Conservation (phyloP, 176 grass and related monocot species). For the Luzula sylvatica region DNA sequence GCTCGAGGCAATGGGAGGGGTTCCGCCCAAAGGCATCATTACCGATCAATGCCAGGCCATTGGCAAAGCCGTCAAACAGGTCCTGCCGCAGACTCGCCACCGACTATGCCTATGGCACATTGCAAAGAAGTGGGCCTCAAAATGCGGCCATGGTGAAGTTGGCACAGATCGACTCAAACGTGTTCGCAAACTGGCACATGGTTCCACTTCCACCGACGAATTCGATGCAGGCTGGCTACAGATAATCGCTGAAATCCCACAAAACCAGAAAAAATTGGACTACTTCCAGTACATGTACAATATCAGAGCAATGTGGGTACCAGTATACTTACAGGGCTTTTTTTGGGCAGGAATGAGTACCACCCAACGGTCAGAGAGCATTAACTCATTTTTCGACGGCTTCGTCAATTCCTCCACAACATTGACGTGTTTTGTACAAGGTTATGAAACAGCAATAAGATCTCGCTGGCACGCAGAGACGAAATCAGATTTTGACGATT, state of each 20-base stretch:
- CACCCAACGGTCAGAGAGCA: constrained; percentile 49
- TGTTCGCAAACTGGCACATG: no score
- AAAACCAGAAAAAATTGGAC: constrained; percentile 47
- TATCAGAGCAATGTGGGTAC: constrained; percentile 46
- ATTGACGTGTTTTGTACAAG: no score
- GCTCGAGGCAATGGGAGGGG: constrained; percentile 58
- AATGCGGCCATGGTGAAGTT: constrained; percentile 8
- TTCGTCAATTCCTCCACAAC: no score
- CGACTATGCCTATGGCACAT: constrained; percentile 68
- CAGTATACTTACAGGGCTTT: constrained; percentile 52
- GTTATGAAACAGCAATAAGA: no score
- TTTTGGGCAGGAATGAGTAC: constrained; percentile 73
- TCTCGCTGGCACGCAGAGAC: no score
- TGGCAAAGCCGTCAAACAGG: constrained; percentile 44
- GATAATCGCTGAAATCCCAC: no score
- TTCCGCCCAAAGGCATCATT: constrained; percentile 52
- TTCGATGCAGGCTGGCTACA: no score
- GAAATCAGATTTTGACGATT: no score
- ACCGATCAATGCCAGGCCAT: constrained; percentile 50
- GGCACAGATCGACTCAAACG: no score
- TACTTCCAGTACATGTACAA: constrained; percentile 52
- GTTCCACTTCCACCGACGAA: no score
- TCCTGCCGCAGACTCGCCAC: constrained; percentile 43
- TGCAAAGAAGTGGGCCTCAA: constrained; percentile 45
- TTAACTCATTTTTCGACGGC: constrained; percentile 49